Conservation (phyloP, 75 land plant genomes). For the Selaginella moellendorffii region DNA sequence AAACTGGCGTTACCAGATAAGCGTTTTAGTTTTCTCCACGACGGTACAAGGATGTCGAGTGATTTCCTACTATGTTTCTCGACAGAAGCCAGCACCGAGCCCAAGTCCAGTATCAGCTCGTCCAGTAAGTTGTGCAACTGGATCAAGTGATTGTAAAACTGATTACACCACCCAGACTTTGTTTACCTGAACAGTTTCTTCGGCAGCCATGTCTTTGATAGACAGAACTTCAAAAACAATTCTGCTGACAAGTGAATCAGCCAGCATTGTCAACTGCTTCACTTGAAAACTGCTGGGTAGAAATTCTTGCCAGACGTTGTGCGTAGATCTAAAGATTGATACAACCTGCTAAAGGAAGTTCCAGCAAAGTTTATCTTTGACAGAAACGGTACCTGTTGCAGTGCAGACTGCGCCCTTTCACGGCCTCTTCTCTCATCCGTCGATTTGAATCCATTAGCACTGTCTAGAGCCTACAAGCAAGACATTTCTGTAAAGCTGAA, state of each 20-base stretch:
- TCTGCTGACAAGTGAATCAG: slow-evolving; percentile 50
- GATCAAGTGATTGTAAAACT: background rate
- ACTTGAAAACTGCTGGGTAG: slow-evolving; percentile 34
- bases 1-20: slow-evolving; percentile 38
- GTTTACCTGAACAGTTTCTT: slow-evolving; percentile 76
- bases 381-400: slow-evolving; percentile 35
- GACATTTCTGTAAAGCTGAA: no score
- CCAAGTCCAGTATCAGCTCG: background rate
- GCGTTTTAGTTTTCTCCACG: slow-evolving; percentile 49
- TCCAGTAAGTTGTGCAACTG: slow-evolving; percentile 3
- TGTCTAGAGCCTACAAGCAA: slow-evolving; percentile 53
- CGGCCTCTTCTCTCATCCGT: slow-evolving; percentile 49
- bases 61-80: background rate
- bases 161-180: background rate
- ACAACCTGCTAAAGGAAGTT: slow-evolving; percentile 43
- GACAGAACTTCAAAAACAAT: slow-evolving; percentile 59
- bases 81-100: background rate
- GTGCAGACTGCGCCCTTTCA: slow-evolving; percentile 53
- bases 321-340: slow-evolving; percentile 57
- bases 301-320: slow-evolving; percentile 63
- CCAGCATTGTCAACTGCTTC: slow-evolving; percentile 35
- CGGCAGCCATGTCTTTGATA: slow-evolving; percentile 84
- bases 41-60: slow-evolving; percentile 35
- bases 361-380: background rate
- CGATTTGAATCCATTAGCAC: slow-evolving; percentile 74